Percentiles rank a stretch among this genome's conserved stretches.
phyloP scores from a whole-genome alignment of 1,284 basidiomycete genomes.

The Irpex sp. region DNA sequence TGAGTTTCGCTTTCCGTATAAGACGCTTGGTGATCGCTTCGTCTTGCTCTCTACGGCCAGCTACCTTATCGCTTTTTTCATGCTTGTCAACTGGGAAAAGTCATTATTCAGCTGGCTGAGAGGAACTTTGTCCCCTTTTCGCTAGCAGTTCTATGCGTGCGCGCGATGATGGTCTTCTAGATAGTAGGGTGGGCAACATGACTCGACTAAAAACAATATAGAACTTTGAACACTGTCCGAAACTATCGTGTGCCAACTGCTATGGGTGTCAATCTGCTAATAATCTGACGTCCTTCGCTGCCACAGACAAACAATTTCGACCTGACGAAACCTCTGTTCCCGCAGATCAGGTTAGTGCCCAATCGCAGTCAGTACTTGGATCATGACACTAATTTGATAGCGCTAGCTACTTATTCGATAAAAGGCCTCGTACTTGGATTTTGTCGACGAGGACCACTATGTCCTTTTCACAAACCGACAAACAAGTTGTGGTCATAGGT shows the following conservation, averaged over 20 bases:
- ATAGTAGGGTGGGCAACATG: constrained; percentile 58
- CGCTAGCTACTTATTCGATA: no score
- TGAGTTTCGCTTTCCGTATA: background rate
- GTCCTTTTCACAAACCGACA: constrained; percentile 12
- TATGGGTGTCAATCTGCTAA: no score
- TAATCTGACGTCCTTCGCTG: no score
- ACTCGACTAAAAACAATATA: no score
- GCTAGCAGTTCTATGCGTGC: constrained; percentile 42
- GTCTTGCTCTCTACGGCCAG: constrained; percentile 20
- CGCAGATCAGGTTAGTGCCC: no score
- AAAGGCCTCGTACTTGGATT: no score
- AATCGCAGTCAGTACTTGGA: no score
- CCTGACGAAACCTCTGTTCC: no score
- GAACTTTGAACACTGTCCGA: background rate
- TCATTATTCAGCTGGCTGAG: constrained; percentile 33
- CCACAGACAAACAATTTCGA: no score
- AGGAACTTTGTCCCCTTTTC: constrained; percentile 37
- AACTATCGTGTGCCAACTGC: no score
- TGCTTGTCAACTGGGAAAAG: constrained; percentile 22
- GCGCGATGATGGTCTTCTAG: constrained; percentile 56
- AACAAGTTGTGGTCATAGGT: constrained; percentile 26
- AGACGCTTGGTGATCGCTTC: background rate
- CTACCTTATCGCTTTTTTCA: constrained; percentile 36
- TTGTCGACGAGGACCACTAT: background rate
- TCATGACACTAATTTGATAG: no score